Conservation (phyloP, 257 asterid species). For the Solanum tarijense region DNA sequence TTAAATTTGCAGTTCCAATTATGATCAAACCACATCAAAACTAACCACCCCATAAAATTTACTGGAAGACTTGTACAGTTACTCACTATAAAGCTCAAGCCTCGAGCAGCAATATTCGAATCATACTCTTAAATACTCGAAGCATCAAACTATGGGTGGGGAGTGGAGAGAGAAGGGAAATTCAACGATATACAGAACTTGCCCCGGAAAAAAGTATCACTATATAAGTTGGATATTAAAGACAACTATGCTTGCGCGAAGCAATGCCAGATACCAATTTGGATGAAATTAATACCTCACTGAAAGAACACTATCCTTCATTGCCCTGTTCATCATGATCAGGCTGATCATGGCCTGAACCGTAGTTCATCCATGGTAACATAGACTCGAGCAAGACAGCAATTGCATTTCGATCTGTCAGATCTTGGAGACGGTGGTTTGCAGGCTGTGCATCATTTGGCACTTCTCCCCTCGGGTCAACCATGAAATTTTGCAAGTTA, state of each 20-base stretch:
- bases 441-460: constrained; percentile 26
- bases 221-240: background rate
- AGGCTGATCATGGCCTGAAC: constrained; percentile 28
- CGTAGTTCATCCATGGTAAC: constrained; percentile 73
- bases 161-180: background rate
- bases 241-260: background rate
- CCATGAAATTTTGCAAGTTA: constrained; percentile 67
- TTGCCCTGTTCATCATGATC: constrained; percentile 26
- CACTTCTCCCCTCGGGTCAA: constrained; percentile 47
- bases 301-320: constrained; percentile 18
- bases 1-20: background rate
- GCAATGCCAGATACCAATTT: background rate
- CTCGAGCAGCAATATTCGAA: background rate
- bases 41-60: background rate
- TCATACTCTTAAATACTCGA: background rate
- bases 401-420: constrained; percentile 54
- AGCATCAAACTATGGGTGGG: background rate
- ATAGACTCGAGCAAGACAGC: constrained; percentile 80
- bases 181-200: background rate
- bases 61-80: background rate
- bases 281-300: background rate
- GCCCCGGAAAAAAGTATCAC: background rate
- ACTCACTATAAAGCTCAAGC: background rate
- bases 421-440: constrained; percentile 34
- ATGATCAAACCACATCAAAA: background rate